These are phyloP conservation scores for Flaveria sonorensis DNA, from an alignment of 129 eudicot species.

Conservation along the genomic window DNA sequence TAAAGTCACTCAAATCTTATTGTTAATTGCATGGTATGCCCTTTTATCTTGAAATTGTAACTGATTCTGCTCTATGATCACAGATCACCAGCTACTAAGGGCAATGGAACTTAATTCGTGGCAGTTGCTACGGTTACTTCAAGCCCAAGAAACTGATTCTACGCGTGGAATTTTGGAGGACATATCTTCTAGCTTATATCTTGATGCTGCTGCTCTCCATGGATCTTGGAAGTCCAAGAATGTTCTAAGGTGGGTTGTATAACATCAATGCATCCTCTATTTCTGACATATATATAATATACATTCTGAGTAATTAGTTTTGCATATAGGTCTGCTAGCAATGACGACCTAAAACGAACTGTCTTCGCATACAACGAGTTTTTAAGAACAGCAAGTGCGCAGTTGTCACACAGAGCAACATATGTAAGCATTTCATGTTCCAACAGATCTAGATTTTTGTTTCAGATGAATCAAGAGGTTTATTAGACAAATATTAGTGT, in stretches of 20 bases:
- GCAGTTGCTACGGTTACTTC: constrained; percentile 73
- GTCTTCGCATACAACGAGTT: constrained; percentile 56
- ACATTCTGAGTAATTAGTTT: not conserved
- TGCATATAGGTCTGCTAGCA: constrained; percentile 42
- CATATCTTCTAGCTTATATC: constrained; percentile 63
- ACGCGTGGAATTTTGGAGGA: constrained; percentile 56
- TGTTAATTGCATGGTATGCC: not conserved
- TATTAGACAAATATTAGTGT: no score
- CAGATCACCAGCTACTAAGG: constrained; percentile 68
- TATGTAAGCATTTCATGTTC: constrained; percentile 61
- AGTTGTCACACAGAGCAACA: constrained; percentile 81
- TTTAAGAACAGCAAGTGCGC: constrained; percentile 64
- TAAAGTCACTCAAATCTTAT: no score
- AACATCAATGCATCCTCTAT: not conserved
- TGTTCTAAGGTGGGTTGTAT: constrained; percentile 42
- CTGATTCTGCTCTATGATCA: constrained; percentile 19
- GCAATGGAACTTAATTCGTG: constrained; percentile 77
- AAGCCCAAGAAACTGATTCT: constrained; percentile 62
- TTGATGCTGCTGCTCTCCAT: constrained; percentile 62
- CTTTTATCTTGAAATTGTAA: constrained; percentile 5
- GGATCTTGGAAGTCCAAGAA: constrained; percentile 58
- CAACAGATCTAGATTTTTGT: constrained; percentile 21
- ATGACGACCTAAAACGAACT: constrained; percentile 42
- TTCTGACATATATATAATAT: constrained; percentile 6
- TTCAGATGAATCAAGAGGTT: constrained; percentile 15